phyloP scores from a whole-genome alignment of 108 stramenopile genomes.

The Bacterosira constricta region DNA sequence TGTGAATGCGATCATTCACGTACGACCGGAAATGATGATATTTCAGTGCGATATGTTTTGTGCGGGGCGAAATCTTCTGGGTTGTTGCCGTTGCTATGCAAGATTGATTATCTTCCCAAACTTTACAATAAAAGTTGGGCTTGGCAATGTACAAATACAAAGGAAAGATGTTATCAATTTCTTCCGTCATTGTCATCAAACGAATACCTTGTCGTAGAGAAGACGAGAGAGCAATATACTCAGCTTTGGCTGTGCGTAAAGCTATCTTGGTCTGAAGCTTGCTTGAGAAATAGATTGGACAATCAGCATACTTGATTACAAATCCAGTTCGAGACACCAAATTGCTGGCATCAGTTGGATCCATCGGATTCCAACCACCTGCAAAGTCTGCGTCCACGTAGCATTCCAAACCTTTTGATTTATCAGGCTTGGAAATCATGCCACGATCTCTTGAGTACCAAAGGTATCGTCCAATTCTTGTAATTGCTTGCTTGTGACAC shows the following conservation, averaged over 20 bases:
- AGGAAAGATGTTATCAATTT: background rate
- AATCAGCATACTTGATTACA: background rate
- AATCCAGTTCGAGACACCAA: constrained; percentile 9
- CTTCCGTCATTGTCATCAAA: background rate
- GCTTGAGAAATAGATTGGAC: constrained; percentile 1
- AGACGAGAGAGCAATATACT: constrained; percentile 34
- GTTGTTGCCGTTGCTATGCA: background rate
- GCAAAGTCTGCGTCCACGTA: constrained; percentile 57
- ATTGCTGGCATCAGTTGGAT: constrained; percentile 7
- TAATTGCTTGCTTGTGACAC: constrained; percentile 52
- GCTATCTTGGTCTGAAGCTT: constrained; percentile 49
- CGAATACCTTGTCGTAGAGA: constrained; percentile 23
- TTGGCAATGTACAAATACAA: too few relatives aligned
- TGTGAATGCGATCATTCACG: background rate
- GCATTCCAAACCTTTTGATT: constrained; percentile 32
- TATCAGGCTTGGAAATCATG: constrained; percentile 31
- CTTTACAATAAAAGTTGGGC: too few relatives aligned
- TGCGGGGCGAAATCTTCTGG: background rate
- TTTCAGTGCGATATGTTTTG: too few relatives aligned
- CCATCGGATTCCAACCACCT: constrained; percentile 41
- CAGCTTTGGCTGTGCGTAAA: constrained; percentile 31
- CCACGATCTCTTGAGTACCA: constrained; percentile 42
- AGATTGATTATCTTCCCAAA: too few relatives aligned
- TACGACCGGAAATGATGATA: background rate
- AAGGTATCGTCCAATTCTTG: constrained; percentile 57